Conservation (phyloP, 768 basidiomycete species). For the Austroboletus eburneus region DNA sequence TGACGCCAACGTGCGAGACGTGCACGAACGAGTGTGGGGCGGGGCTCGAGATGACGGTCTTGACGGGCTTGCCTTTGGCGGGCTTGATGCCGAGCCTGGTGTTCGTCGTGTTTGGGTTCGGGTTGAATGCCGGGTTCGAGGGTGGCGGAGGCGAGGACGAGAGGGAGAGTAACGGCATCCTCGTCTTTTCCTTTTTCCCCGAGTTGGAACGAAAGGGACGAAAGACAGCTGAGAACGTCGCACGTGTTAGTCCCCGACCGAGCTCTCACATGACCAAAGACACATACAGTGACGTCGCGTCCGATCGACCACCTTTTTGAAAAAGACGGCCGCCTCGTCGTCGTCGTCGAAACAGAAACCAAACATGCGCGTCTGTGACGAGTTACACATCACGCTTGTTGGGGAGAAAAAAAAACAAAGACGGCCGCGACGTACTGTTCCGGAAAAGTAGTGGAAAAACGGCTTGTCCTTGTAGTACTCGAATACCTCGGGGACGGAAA, state of each 20-base stretch:
- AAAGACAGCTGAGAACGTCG: conserved; percentile 17
- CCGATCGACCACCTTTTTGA: conserved; percentile 55
- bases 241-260: not conserved
- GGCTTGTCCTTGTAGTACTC: conserved; percentile 81
- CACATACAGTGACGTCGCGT: conserved; percentile 40
- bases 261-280: too few species aligned
- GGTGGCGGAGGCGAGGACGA: too few species aligned
- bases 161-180: conserved; percentile 15
- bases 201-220: conserved; percentile 28
- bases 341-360: conserved; percentile 60
- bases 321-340: conserved; percentile 52
- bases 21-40: conserved; percentile 61
- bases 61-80: conserved; percentile 24
- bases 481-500: conserved; percentile 55
- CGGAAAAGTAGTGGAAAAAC: conserved; percentile 89
- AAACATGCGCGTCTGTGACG: conserved; percentile 40
- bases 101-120: too few species aligned
- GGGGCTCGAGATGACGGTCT: conserved; percentile 52
- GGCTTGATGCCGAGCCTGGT: too few species aligned
- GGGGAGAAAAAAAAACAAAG: too few species aligned
- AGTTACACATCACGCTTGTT: too few species aligned
- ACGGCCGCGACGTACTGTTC: too few species aligned
- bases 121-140: too few species aligned
- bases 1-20: conserved; percentile 60
- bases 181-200: conserved; percentile 21